A percentile compares a stretch with the other conserved stretches of the same genome.
phyloP scores from a whole-genome alignment of 2,329 filamentous ascomycete genomes.

The Verticillium klebahnii region DNA sequence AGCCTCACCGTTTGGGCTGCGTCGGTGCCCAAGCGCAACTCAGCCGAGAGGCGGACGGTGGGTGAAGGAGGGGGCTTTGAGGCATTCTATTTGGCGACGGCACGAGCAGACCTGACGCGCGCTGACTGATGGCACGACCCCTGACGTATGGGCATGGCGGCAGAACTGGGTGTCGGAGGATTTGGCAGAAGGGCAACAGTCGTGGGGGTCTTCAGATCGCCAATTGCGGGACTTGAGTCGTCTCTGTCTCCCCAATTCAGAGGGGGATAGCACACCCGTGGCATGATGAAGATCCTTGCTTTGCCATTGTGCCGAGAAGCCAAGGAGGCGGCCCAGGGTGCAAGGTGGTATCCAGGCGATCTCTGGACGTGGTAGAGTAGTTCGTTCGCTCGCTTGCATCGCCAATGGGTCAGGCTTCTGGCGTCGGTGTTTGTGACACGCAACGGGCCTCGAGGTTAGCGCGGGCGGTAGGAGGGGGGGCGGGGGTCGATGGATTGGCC shows the following conservation, averaged over 20 bases:
- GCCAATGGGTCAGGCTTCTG: background rate
- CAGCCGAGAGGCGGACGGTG: constrained; percentile 4
- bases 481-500: background rate
- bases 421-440: background rate
- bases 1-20: constrained; percentile 15
- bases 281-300: background rate
- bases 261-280: background rate
- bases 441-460: background rate
- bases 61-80: constrained; percentile 4
- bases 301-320: background rate
- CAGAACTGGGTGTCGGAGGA: background rate
- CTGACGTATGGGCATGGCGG: background rate
- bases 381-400: background rate
- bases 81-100: background rate
- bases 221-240: background rate
- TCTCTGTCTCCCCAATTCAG: background rate
- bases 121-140: background rate
- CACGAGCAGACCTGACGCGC: background rate
- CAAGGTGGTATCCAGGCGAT: background rate
- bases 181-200: background rate
- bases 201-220: background rate
- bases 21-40: constrained; percentile 11
- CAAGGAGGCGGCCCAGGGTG: background rate
- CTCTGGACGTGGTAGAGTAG: background rate
- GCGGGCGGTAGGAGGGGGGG: background rate